phyloP scores from a whole-genome alignment of 1,284 basidiomycete genomes.

The Sparassis latifolia region DNA sequence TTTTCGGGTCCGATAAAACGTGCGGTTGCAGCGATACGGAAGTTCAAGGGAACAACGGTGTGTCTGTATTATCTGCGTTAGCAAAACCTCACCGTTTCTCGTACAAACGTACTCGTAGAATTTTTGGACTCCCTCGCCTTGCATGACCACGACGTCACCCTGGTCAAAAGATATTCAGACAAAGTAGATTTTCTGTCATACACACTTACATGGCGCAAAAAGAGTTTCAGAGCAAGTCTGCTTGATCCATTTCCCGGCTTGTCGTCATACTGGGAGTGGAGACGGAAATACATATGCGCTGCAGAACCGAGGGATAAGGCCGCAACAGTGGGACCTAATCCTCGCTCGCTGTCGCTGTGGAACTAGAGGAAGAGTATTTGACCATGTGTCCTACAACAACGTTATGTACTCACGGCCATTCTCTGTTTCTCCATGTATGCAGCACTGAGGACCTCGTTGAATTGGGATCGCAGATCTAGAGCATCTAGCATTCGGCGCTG shows the following conservation, averaged over 20 bases:
- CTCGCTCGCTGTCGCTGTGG: constrained; percentile 69
- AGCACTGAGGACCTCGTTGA: constrained; percentile 75
- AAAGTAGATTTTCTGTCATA: not conserved
- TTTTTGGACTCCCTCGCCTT: constrained; percentile 57
- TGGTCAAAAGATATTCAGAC: constrained; percentile 19
- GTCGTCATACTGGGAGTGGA: constrained; percentile 28
- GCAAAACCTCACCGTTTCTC: not conserved
- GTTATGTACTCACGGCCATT: constrained; percentile 56
- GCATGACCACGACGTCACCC: constrained; percentile 76
- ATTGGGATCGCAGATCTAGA: constrained; percentile 35
- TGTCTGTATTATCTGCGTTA: constrained; percentile 28
- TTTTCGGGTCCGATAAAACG: constrained; percentile 31
- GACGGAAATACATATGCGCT: constrained; percentile 71
- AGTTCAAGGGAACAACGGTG: constrained; percentile 42
- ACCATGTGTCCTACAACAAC: too few species aligned
- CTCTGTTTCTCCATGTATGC: constrained; percentile 78
- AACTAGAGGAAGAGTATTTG: constrained; percentile 38
- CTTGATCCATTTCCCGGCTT: constrained; percentile 27
- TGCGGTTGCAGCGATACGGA: constrained; percentile 49
- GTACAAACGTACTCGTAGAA: constrained; percentile 54
- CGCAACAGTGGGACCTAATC: constrained; percentile 64
- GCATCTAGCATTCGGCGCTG: constrained; percentile 37
- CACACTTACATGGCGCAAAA: constrained; percentile 60
- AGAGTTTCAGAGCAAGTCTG: constrained; percentile 42
- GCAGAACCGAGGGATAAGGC: constrained; percentile 67